phyloP scores from a whole-genome alignment of 2,329 filamentous ascomycete genomes.

The Aureobasidium namibiae region DNA sequence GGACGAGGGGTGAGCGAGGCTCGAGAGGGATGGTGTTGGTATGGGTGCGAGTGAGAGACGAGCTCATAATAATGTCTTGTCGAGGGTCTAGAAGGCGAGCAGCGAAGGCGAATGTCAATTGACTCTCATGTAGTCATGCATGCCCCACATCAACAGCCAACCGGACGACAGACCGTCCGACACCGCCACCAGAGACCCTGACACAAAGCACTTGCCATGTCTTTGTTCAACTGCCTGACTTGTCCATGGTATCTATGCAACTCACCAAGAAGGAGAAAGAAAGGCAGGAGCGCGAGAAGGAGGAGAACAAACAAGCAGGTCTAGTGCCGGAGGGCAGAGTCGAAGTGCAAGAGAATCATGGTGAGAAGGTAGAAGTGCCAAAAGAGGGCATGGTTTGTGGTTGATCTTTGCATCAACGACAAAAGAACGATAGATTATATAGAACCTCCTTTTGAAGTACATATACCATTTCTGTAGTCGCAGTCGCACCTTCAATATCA shows the following conservation, averaged over 20 bases:
- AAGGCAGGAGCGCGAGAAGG: conserved; percentile 28
- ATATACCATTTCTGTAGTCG: not conserved
- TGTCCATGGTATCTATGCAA: no score
- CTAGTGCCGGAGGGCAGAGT: conserved; percentile 23
- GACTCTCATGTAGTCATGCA: conserved; percentile 6
- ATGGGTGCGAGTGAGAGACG: not conserved
- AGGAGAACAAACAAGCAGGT: conserved; percentile 22
- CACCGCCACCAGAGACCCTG: conserved; percentile 1
- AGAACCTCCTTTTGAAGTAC: not conserved
- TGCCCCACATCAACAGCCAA: conserved; percentile 4
- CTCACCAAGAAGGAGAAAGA: conserved; percentile 59
- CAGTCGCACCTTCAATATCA: no score
- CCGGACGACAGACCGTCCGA: not conserved
- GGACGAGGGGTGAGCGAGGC: not conserved
- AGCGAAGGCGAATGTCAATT: conserved; percentile 1
- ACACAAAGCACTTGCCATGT: not conserved
- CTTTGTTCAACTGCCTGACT: not conserved
- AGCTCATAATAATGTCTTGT: conserved; percentile 1
- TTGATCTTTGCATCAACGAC: no score
- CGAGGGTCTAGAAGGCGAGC: not conserved
- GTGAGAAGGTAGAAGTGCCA: conserved; percentile 17
- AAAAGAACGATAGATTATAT: no score
- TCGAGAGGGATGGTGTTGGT: not conserved
- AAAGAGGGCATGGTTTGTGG: conserved; percentile 17
- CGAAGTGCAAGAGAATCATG: conserved; percentile 15